Conservation (phyloP, 306 rosid species). For the Psophocarpus tetragonolobus region DNA sequence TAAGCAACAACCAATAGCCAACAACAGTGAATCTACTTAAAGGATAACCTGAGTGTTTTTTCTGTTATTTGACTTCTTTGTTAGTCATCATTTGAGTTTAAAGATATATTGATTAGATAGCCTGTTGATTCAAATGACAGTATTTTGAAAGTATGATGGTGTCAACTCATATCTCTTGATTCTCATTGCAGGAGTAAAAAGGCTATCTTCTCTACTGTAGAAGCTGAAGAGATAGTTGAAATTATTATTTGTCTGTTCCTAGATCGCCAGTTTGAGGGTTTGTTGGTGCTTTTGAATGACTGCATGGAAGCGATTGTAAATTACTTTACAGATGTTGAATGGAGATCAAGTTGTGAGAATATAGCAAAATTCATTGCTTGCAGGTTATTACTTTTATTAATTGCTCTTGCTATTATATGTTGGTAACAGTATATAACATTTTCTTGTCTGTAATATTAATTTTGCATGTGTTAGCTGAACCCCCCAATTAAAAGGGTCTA, state of each 20-base stretch:
- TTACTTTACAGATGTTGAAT: slow-evolving; percentile 77
- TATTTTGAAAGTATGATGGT: slow-evolving; percentile 8
- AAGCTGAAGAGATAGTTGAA: slow-evolving; percentile 80
- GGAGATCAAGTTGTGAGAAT: slow-evolving; percentile 69
- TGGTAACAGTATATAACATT: background rate
- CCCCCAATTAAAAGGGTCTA: background rate
- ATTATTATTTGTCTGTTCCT: slow-evolving; percentile 66
- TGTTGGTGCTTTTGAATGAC: slow-evolving; percentile 58
- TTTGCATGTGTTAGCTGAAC: background rate
- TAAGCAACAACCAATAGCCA: slow-evolving; percentile 28
- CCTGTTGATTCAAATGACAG: background rate
- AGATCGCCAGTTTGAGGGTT: slow-evolving; percentile 81
- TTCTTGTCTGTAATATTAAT: background rate
- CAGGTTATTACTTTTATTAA: slow-evolving; percentile 56
- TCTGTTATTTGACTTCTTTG: slow-evolving; percentile 9
- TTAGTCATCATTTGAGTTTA: slow-evolving; percentile 11
- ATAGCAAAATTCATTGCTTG: slow-evolving; percentile 77
- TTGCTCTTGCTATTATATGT: slow-evolving; percentile 19
- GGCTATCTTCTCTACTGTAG: slow-evolving; percentile 60
- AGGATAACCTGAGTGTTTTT: background rate
- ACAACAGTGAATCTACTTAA: background rate
- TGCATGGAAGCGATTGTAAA: slow-evolving; percentile 64
- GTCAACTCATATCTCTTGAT: slow-evolving; percentile 14
- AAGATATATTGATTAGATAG: slow-evolving; percentile 12
- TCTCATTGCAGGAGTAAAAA: slow-evolving; percentile 58